These are phyloP conservation scores for Haberlea rhodopensis DNA, from an alignment of 257 asterid species.

Conservation along the genomic window DNA sequence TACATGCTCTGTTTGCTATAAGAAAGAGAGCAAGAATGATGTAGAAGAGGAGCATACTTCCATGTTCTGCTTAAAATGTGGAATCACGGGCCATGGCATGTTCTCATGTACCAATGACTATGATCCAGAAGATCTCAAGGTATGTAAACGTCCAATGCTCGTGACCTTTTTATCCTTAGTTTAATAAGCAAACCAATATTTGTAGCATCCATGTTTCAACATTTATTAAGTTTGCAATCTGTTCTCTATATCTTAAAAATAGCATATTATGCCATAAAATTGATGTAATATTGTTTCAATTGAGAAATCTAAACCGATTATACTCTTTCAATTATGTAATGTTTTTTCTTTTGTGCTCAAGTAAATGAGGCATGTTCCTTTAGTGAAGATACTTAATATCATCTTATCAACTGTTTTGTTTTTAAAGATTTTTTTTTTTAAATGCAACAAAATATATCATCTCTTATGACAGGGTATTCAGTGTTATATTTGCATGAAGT, in stretches of 20 bases:
- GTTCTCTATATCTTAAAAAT: too few relatives aligned
- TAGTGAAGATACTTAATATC: background rate
- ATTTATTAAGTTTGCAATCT: background rate
- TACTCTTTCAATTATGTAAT: background rate
- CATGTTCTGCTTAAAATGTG: slow-evolving; percentile 43
- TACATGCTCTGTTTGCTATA: slow-evolving; percentile 34
- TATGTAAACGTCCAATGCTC: slow-evolving; percentile 11
- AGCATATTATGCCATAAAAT: background rate
- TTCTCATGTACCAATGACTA: slow-evolving; percentile 39
- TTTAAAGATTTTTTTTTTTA: slow-evolving; percentile 13
- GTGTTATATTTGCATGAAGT: slow-evolving; percentile 42
- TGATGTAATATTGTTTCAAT: background rate
- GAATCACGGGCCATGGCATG: slow-evolving; percentile 40
- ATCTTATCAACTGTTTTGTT: slow-evolving; percentile 3
- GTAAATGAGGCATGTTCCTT: background rate
- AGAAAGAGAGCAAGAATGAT: slow-evolving; percentile 33
- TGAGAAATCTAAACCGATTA: background rate
- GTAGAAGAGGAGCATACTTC: slow-evolving; percentile 25
- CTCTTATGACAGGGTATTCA: slow-evolving; percentile 35
- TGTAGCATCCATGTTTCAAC: background rate
- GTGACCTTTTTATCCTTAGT: background rate
- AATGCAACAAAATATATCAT: slow-evolving; percentile 11
- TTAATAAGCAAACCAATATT: background rate
- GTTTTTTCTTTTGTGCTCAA: too few relatives aligned
- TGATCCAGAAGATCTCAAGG: slow-evolving; percentile 52